These are phyloP conservation scores for Marasmius oreades DNA, from an alignment of 1,284 basidiomycete genomes.

Conservation along the genomic window DNA sequence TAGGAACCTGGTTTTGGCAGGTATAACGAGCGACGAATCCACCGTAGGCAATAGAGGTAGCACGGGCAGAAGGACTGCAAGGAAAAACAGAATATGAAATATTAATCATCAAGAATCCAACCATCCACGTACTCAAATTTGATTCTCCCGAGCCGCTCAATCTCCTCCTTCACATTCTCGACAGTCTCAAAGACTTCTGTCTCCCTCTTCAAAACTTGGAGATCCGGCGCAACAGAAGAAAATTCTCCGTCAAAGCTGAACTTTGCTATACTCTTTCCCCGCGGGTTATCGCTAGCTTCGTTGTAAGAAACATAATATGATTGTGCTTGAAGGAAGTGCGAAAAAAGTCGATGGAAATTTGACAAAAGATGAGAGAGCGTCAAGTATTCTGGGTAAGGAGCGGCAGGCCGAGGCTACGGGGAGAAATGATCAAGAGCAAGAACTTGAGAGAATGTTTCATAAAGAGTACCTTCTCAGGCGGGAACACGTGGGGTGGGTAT, in stretches of 20 bases:
- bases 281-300: not conserved
- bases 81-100: not conserved
- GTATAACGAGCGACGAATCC: slow-evolving; percentile 38
- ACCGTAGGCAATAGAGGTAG: slow-evolving; percentile 28
- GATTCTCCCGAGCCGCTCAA: slow-evolving; percentile 32
- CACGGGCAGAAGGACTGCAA: slow-evolving; percentile 30
- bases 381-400: slow-evolving; percentile 37
- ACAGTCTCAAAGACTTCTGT: slow-evolving; percentile 27
- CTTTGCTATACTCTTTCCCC: slow-evolving; percentile 7
- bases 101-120: slow-evolving; percentile 2
- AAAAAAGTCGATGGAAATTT: slow-evolving; percentile 34
- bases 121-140: slow-evolving; percentile 36
- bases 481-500: not conserved
- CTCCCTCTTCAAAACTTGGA: slow-evolving; percentile 29
- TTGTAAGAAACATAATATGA: slow-evolving; percentile 31
- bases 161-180: slow-evolving; percentile 30
- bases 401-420: slow-evolving; percentile 10
- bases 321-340: slow-evolving; percentile 39
- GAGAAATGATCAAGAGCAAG: not conserved
- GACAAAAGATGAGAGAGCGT: slow-evolving; percentile 31
- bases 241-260: slow-evolving; percentile 57
- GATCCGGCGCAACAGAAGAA: slow-evolving; percentile 42
- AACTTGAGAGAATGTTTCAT: slow-evolving; percentile 11
- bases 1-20: slow-evolving; percentile 32
- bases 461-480: slow-evolving; percentile 16